Evolutionary conservation across 1,284 basidiomycete genomes (phyloP).

Genomic region (Cutaneotrichosporon cutaneum): DNA sequence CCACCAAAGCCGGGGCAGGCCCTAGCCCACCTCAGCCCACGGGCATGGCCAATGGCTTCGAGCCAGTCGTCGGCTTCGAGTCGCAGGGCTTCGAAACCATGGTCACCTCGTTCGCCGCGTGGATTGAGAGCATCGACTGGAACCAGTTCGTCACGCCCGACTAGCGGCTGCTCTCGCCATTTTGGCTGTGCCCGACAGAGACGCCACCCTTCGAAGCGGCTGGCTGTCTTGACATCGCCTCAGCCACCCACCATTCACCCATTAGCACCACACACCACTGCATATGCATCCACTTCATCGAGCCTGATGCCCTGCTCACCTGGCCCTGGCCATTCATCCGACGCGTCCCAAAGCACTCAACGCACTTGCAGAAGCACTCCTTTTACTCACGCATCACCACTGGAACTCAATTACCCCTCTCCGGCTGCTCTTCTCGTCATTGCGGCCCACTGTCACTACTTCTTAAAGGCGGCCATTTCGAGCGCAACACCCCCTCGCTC

Average conservation of each 20-base stretch:
- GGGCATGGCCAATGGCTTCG: neutral
- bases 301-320: too few relatives aligned
- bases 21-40: neutral
- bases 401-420: too few relatives aligned
- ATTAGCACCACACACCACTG: neutral
- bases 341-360: too few relatives aligned
- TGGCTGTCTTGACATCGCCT: too few relatives aligned
- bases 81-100: conserved; percentile 1
- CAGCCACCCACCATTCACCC: too few relatives aligned
- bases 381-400: too few relatives aligned
- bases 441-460: too few relatives aligned
- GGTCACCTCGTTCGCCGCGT: conserved; percentile 1
- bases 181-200: neutral
- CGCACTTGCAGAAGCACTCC: too few relatives aligned
- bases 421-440: too few relatives aligned
- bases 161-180: neutral
- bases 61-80: neutral
- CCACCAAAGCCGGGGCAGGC: neutral
- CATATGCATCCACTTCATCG: neutral
- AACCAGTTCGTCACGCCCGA: neutral
- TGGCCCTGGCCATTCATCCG: too few relatives aligned
- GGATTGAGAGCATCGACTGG: conserved; percentile 5
- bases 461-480: too few relatives aligned
- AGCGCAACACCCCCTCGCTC: too few relatives aligned
- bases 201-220: neutral